These are phyloP conservation scores for Arachis monticola DNA, from an alignment of 331 rosid species.

Conservation along the genomic window DNA sequence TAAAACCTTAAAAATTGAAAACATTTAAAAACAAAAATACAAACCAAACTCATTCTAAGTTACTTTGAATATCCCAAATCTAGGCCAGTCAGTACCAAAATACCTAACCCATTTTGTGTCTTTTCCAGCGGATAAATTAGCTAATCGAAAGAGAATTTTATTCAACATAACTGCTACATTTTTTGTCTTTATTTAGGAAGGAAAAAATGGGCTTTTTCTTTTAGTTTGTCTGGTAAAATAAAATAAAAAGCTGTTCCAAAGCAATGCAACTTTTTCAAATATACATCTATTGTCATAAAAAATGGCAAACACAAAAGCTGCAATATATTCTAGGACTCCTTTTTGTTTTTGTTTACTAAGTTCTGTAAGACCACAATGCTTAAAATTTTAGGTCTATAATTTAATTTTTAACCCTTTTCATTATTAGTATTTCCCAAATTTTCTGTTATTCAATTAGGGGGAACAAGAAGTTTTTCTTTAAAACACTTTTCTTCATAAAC, in stretches of 20 bases:
- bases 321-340: conserved; percentile 24
- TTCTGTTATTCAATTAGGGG: conserved; percentile 6
- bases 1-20: no score
- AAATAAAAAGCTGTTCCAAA: conserved; percentile 3
- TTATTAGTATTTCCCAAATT: neutral
- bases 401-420: neutral
- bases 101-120: conserved; percentile 15
- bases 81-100: conserved; percentile 34
- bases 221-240: neutral
- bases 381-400: neutral
- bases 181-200: neutral
- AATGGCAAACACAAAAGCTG: conserved; percentile 23
- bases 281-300: neutral
- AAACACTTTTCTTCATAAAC: neutral
- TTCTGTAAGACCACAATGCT: neutral
- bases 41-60: neutral
- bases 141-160: conserved; percentile 4
- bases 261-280: conserved; percentile 1
- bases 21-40: no score
- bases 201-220: neutral
- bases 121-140: neutral
- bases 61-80: conserved; percentile 26
- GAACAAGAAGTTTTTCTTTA: neutral
- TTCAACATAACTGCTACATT: conserved; percentile 1
- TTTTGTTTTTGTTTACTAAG: neutral